Evolutionary conservation across 2,329 filamentous ascomycete genomes (phyloP).

Genomic region (Pezicula radicicola): DNA sequence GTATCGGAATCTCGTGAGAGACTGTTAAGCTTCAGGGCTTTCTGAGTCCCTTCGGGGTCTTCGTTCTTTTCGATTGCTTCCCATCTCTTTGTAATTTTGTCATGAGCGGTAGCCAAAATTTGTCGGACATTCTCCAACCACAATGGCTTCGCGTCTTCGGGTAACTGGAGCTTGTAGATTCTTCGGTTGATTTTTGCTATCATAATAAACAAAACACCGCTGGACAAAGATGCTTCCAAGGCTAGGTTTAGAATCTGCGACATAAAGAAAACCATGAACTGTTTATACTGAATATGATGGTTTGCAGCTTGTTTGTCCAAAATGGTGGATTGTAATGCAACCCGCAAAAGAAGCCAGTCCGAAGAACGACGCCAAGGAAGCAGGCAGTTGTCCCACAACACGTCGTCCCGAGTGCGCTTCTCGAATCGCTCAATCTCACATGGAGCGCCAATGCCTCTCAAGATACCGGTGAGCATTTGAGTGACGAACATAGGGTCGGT

Average conservation of each 20-base stretch:
- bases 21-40: neutral
- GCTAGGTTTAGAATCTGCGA: constrained; percentile 27
- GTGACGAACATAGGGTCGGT: constrained; percentile 46
- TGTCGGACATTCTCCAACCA: constrained; percentile 2
- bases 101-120: neutral
- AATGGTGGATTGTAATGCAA: constrained; percentile 37
- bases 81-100: neutral
- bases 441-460: constrained; percentile 34
- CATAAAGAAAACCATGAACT: constrained; percentile 44
- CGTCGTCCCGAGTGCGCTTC: constrained; percentile 53
- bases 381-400: too few relatives aligned
- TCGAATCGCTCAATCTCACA: constrained; percentile 27
- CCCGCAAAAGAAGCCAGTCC: constrained; percentile 52
- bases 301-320: neutral
- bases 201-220: constrained; percentile 36
- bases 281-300: constrained; percentile 38
- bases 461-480: constrained; percentile 42
- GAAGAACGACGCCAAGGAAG: constrained; percentile 51
- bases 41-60: constrained; percentile 1
- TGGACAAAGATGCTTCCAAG: constrained; percentile 7
- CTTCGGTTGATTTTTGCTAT: constrained; percentile 40
- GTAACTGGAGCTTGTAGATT: constrained; percentile 34
- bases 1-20: neutral
- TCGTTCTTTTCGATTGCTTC: neutral
- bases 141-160: neutral